Evolutionary conservation across 305 asterid genomes (phyloP).

Genomic region (Plantago coronopus): DNA sequence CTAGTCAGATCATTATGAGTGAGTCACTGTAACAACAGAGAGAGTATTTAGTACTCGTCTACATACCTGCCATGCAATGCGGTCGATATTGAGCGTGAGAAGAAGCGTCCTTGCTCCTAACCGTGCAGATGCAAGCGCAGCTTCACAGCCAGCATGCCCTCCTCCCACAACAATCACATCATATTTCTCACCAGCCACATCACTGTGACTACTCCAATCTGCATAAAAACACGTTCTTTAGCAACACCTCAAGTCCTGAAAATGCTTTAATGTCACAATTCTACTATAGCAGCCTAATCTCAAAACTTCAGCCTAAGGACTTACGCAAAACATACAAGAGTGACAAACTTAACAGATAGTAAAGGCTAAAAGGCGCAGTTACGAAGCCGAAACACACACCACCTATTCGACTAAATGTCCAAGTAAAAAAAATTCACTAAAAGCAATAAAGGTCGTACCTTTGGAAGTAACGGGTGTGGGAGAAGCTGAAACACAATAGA

Average conservation of each 20-base stretch:
- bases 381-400: neutral
- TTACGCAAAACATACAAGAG: neutral
- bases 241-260: constrained; percentile 10
- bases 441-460: constrained; percentile 23
- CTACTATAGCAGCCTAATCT: constrained; percentile 7
- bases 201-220: constrained; percentile 41
- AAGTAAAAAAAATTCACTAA: neutral
- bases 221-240: constrained; percentile 20
- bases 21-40: neutral
- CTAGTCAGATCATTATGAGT: neutral
- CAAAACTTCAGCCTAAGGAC: neutral
- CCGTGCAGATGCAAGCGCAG: constrained; percentile 96
- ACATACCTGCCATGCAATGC: constrained; percentile 97
- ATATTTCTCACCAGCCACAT: constrained; percentile 57
- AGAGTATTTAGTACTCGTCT: neutral
- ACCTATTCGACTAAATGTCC: constrained; percentile 29
- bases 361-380: neutral
- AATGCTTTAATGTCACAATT: neutral
- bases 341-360: neutral
- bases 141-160: constrained; percentile 99
- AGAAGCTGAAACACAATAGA: constrained; percentile 34
- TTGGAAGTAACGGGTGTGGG: constrained; percentile 27
- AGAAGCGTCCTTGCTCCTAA: constrained; percentile 92
- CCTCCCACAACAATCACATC: constrained; percentile 97
- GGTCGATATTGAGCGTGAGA: constrained; percentile 89